Conservation (phyloP, 495 filamentous ascomycete species). For the Entonaema liquescens region DNA sequence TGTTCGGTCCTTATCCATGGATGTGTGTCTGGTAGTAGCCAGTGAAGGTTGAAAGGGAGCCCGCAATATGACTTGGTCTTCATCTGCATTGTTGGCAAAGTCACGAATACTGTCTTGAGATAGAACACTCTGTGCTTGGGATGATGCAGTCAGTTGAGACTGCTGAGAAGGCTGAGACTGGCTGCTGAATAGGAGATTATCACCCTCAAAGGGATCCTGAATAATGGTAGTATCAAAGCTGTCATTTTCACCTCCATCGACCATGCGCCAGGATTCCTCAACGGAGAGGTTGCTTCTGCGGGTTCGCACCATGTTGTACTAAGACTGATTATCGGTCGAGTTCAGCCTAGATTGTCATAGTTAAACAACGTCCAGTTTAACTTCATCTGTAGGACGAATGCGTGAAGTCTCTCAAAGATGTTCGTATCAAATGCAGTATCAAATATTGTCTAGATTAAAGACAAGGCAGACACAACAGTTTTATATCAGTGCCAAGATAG, state of each 20-base stretch:
- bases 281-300: slow-evolving; percentile 40
- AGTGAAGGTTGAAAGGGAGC: slow-evolving; percentile 58
- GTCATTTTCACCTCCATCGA: slow-evolving; percentile 60
- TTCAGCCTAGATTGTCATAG: slow-evolving; percentile 19
- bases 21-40: slow-evolving; percentile 47
- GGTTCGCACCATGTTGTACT: slow-evolving; percentile 30
- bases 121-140: slow-evolving; percentile 47
- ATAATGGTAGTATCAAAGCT: slow-evolving; percentile 58
- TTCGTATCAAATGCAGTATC: neutral
- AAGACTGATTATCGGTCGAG: slow-evolving; percentile 4
- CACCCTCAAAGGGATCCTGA: slow-evolving; percentile 49
- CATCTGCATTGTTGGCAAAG: slow-evolving; percentile 54
- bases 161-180: slow-evolving; percentile 51
- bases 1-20: slow-evolving; percentile 47
- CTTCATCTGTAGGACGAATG: neutral
- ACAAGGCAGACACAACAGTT: slow-evolving; percentile 19
- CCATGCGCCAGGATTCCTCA: slow-evolving; percentile 60
- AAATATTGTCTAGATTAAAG: neutral
- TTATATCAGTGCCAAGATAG: slow-evolving; percentile 35
- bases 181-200: slow-evolving; percentile 49
- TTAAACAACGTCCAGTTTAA: neutral
- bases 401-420: neutral
- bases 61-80: slow-evolving; percentile 54
- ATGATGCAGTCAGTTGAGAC: slow-evolving; percentile 28
- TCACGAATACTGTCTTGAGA: slow-evolving; percentile 59